phyloP scores from a whole-genome alignment of 1,139 yeast species.

The Yamadazyma songkhlaensis region DNA sequence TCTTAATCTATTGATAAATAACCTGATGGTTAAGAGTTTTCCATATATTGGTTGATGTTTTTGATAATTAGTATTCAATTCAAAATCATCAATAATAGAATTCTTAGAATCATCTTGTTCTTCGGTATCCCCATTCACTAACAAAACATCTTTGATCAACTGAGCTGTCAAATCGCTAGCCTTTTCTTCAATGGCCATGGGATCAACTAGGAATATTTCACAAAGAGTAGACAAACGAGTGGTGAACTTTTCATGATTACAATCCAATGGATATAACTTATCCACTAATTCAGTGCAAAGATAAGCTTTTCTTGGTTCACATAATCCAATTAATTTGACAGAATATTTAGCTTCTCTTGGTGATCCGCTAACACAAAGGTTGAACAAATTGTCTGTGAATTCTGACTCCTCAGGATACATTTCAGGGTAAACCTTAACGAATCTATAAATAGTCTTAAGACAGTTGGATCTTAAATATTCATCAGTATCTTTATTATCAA shows the following conservation, averaged over 20 bases:
- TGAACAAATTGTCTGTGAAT: conserved; percentile 41
- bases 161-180: conserved; percentile 58
- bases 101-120: neutral
- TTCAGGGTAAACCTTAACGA: conserved; percentile 49
- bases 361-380: conserved; percentile 50
- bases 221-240: conserved; percentile 62
- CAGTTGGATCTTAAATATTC: conserved; percentile 15
- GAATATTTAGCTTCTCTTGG: conserved; percentile 68
- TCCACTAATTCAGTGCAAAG: conserved; percentile 37
- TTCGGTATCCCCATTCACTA: conserved; percentile 37
- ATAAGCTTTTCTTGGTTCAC: conserved; percentile 38
- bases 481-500: conserved; percentile 20
- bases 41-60: conserved; percentile 29
- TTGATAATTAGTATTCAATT: conserved; percentile 26
- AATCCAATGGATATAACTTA: conserved; percentile 51
- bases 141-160: conserved; percentile 59
- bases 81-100: conserved; percentile 24
- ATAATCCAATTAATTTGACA: conserved; percentile 52
- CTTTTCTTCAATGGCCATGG: conserved; percentile 49
- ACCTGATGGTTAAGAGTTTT: conserved; percentile 54
- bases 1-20: conserved; percentile 63
- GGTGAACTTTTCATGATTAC: conserved; percentile 33
- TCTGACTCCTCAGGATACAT: conserved; percentile 29
- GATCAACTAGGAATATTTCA: conserved; percentile 55
- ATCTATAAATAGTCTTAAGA: conserved; percentile 61